phyloP scores from a whole-genome alignment of 371 early-diverging fungal species.

The Phascolomyces articulosus region DNA sequence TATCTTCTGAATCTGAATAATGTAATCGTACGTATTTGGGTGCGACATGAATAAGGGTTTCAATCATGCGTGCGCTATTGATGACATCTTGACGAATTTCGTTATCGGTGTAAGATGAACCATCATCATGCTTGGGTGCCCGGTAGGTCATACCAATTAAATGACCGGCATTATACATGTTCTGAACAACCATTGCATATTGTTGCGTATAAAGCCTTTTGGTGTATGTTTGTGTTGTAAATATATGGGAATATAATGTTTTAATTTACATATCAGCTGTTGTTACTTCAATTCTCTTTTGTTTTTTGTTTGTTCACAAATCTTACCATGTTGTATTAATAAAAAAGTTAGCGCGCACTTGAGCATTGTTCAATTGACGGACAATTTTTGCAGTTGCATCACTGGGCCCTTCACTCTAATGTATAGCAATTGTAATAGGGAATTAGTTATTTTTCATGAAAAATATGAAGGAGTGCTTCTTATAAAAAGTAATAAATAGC shows the following conservation, averaged over 20 bases:
- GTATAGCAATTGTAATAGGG: neutral
- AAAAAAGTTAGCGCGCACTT: slow-evolving; percentile 56
- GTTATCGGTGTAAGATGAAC: slow-evolving; percentile 42
- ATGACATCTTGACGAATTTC: slow-evolving; percentile 49
- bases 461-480: too few relatives aligned
- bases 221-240: neutral
- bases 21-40: slow-evolving; percentile 55
- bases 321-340: slow-evolving; percentile 50
- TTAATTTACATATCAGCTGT: neutral
- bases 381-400: slow-evolving; percentile 54
- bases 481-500: neutral
- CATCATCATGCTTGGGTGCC: slow-evolving; percentile 41
- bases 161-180: slow-evolving; percentile 53
- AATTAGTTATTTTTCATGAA: neutral
- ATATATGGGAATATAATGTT: neutral
- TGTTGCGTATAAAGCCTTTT: slow-evolving; percentile 44
- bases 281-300: too few relatives aligned
- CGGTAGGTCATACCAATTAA: slow-evolving; percentile 60
- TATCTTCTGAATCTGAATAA: slow-evolving; percentile 37
- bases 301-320: neutral
- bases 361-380: slow-evolving; percentile 46
- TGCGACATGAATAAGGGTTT: slow-evolving; percentile 40
- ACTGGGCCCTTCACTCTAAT: slow-evolving; percentile 55
- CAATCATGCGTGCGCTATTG: slow-evolving; percentile 40
- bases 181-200: slow-evolving; percentile 53